Conservation (phyloP, 345 rosid species). For the Rhodamnia argentea region DNA sequence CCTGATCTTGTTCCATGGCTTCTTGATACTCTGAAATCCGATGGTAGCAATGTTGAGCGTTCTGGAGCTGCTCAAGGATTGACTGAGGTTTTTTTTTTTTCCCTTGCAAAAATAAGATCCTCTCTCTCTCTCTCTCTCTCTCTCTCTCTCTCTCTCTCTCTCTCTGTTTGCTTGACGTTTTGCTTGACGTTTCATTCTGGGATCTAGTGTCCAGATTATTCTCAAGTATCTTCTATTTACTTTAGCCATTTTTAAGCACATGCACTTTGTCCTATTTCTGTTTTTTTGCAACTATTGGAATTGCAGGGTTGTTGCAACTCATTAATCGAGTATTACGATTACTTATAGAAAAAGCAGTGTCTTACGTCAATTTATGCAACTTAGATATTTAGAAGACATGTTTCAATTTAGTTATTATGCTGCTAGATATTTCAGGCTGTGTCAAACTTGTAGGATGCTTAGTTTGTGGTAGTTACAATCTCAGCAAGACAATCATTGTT, state of each 20-base stretch:
- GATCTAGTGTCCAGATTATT: background rate
- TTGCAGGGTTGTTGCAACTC: background rate
- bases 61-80: constrained; percentile 99
- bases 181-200: background rate
- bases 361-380: background rate
- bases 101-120: no score
- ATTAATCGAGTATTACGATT: background rate
- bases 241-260: background rate
- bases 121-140: background rate
- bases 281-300: background rate
- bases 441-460: background rate
- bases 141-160: no score
- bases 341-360: background rate
- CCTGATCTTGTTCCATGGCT: constrained; percentile 98
- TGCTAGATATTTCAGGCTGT: background rate
- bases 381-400: background rate
- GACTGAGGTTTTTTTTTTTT: constrained; percentile 62
- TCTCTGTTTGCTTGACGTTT: no score
- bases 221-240: background rate
- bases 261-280: background rate
- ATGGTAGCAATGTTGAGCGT: constrained; percentile 93
- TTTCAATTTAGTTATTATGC: background rate
- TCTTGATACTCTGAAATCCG: constrained; percentile 91
- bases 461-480: background rate
- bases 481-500: background rate